Percentiles rank a stretch among this genome's conserved stretches.
These are phyloP conservation scores for Astragalus glycyphyllos DNA, from an alignment of 306 rosid species.

Conservation along the genomic window DNA sequence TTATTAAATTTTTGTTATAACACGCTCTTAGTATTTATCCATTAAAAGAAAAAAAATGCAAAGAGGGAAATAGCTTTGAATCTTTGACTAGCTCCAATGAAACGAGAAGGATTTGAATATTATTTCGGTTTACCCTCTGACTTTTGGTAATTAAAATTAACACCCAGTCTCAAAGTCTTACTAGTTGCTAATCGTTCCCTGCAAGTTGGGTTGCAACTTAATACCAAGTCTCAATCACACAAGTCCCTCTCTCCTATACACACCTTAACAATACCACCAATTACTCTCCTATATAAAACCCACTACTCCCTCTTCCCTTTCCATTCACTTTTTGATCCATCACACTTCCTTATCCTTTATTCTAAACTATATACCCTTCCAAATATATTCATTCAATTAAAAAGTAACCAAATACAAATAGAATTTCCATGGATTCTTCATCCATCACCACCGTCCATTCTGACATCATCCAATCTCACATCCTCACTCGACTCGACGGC, in stretches of 20 bases:
- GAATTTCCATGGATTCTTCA: not conserved
- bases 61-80: not conserved
- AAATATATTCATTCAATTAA: not conserved
- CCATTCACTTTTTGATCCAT: not conserved
- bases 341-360: not conserved
- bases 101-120: not conserved
- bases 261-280: no score
- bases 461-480: slow-evolving; percentile 69
- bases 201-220: not conserved
- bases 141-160: not conserved
- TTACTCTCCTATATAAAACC: not conserved
- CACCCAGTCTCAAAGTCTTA: slow-evolving; percentile 2
- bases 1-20: no score
- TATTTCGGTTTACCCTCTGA: not conserved
- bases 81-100: not conserved
- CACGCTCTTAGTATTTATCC: not conserved
- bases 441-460: slow-evolving; percentile 58
- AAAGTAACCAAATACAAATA: not conserved
- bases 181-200: not conserved
- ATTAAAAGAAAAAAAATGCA: not conserved
- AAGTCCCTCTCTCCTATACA: not conserved
- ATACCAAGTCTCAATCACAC: not conserved
- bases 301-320: not conserved
- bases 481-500: slow-evolving; percentile 81
- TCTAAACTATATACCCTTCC: not conserved